These are phyloP conservation scores for Acanthamoeba royreba DNA, from an alignment of 208 protist genomes.

Conservation along the genomic window DNA sequence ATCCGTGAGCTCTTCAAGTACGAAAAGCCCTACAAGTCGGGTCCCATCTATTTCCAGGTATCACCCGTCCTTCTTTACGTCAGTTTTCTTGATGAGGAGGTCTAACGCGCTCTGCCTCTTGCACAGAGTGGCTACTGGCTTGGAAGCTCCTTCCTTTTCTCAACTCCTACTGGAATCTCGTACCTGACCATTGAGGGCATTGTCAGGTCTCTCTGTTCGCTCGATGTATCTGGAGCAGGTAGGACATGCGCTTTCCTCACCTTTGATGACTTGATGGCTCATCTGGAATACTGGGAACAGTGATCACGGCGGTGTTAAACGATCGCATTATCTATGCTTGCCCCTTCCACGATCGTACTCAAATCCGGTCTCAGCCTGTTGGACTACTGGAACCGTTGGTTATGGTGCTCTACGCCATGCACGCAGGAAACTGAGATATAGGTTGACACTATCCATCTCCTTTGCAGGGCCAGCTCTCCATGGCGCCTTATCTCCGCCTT, in stretches of 20 bases:
- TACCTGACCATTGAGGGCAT: neutral
- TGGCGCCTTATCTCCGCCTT: neutral
- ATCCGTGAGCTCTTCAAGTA: neutral
- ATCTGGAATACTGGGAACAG: no score
- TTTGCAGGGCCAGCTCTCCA: neutral
- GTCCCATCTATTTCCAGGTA: neutral
- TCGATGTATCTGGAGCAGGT: constrained; percentile 1
- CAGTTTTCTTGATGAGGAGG: neutral
- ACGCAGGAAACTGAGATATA: neutral
- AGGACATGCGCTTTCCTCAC: no score
- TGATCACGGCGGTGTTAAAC: constrained; percentile 2
- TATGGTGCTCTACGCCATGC: neutral
- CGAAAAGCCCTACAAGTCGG: neutral
- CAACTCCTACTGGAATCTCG: neutral
- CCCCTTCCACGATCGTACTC: neutral
- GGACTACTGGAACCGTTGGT: constrained; percentile 1
- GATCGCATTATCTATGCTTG: neutral
- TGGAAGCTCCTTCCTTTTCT: neutral
- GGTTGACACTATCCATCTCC: neutral
- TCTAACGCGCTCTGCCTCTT: neutral
- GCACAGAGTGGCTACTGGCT: constrained; percentile 33
- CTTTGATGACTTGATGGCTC: no score
- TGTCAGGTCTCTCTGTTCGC: neutral
- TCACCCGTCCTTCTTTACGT: neutral
- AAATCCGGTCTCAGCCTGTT: neutral